Conservation (phyloP, 2,329 filamentous ascomycete genomes). For the Aspergillus pseudoviridinutans region DNA sequence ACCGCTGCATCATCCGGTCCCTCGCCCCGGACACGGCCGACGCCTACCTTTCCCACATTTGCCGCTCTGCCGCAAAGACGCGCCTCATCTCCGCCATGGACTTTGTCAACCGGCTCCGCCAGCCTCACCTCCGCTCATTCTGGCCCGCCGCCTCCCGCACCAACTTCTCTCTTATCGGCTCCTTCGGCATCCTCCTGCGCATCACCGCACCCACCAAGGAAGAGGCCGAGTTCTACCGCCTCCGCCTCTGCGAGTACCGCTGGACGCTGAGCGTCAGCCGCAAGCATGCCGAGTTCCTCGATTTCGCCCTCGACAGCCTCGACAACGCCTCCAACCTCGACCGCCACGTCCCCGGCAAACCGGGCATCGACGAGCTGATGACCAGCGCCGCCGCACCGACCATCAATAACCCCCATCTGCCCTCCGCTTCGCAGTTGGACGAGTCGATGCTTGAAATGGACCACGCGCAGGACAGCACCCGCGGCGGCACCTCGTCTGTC, state of each 20-base stretch:
- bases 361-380: constrained; percentile 50
- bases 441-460: constrained; percentile 26
- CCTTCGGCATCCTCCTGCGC: constrained; percentile 85
- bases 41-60: constrained; percentile 84
- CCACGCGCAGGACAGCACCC: constrained; percentile 11
- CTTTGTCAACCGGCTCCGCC: constrained; percentile 88
- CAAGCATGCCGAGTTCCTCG: constrained; percentile 56
- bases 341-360: constrained; percentile 68
- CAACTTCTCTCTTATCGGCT: constrained; percentile 92
- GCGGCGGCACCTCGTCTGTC: constrained; percentile 30
- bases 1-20: constrained; percentile 84
- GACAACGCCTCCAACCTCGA: constrained; percentile 67
- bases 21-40: constrained; percentile 59
- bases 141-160: constrained; percentile 58
- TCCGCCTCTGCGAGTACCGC: constrained; percentile 79
- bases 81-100: constrained; percentile 95
- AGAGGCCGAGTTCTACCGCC: constrained; percentile 88
- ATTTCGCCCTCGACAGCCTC: constrained; percentile 72
- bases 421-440: constrained; percentile 15
- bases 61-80: constrained; percentile 88
- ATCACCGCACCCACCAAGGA: constrained; percentile 82
- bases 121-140: constrained; percentile 80
- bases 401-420: constrained; percentile 16
- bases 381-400: constrained; percentile 25
- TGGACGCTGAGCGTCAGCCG: constrained; percentile 89